Evolutionary conservation across 1,284 basidiomycete species (phyloP).

Genomic region (Cryptococcus amylolentus): DNA sequence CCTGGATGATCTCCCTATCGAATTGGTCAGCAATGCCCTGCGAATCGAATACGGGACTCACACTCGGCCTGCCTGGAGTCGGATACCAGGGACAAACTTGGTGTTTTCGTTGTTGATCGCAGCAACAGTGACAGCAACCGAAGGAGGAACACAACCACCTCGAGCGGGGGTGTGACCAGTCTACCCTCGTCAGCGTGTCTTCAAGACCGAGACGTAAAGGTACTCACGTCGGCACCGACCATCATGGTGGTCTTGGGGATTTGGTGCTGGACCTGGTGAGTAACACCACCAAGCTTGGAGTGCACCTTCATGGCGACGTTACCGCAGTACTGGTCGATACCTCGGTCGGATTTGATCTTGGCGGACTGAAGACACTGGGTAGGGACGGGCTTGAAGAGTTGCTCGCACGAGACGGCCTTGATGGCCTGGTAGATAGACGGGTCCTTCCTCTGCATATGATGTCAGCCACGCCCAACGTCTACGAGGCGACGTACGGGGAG

Average conservation of each 20-base stretch:
- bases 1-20: slow-evolving; percentile 27
- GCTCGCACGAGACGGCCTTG: slow-evolving; percentile 43
- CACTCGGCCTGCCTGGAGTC: slow-evolving; percentile 50
- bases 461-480: too few species aligned
- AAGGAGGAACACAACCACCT: slow-evolving; percentile 44
- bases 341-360: slow-evolving; percentile 45
- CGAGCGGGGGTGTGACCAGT: slow-evolving; percentile 31
- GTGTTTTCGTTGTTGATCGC: slow-evolving; percentile 45
- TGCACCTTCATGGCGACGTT: slow-evolving; percentile 49
- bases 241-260: slow-evolving; percentile 50
- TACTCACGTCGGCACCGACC: slow-evolving; percentile 44
- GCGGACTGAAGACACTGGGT: slow-evolving; percentile 47
- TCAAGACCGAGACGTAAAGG: slow-evolving; percentile 22
- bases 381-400: slow-evolving; percentile 28
- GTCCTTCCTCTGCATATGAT: slow-evolving; percentile 25
- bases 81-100: slow-evolving; percentile 45
- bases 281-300: slow-evolving; percentile 54
- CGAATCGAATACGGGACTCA: slow-evolving; percentile 16
- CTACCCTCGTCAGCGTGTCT: not conserved
- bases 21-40: not conserved
- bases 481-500: slow-evolving; percentile 16
- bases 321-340: slow-evolving; percentile 32
- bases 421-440: slow-evolving; percentile 46
- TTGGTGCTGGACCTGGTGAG: slow-evolving; percentile 43
- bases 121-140: slow-evolving; percentile 52